phyloP scores from a whole-genome alignment of 805 yeast species.

The Wickerhamiella spandovensis region DNA sequence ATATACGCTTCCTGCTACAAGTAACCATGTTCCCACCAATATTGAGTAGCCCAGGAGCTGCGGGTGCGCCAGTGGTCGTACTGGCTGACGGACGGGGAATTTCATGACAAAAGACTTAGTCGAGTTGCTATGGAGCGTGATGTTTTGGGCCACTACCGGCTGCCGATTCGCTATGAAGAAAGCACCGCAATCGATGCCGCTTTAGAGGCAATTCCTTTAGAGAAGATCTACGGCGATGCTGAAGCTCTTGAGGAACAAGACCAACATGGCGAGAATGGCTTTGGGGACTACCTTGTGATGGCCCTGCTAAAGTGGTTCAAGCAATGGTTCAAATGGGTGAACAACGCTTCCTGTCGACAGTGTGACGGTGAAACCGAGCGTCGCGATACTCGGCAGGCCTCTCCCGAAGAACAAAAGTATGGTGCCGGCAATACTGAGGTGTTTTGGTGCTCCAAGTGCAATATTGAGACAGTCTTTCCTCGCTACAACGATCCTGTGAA shows the following conservation, averaged over 20 bases:
- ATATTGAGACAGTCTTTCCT: constrained; percentile 43
- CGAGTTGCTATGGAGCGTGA: background rate
- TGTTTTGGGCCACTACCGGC: background rate
- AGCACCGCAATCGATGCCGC: constrained; percentile 39
- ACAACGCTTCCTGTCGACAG: constrained; percentile 44
- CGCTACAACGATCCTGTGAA: constrained; percentile 57
- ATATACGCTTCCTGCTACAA: constrained; percentile 7
- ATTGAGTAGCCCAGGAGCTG: constrained; percentile 6
- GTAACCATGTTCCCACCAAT: constrained; percentile 7
- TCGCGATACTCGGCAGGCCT: constrained; percentile 32
- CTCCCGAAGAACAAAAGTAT: constrained; percentile 29
- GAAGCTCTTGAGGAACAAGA: constrained; percentile 28
- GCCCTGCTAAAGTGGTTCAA: constrained; percentile 59
- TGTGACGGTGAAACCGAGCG: constrained; percentile 38
- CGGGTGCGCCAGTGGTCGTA: background rate
- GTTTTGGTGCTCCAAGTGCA: constrained; percentile 47
- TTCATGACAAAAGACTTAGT: background rate
- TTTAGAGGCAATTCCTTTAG: constrained; percentile 50
- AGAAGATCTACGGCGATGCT: constrained; percentile 43
- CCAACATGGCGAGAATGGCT: constrained; percentile 26
- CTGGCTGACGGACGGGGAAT: constrained; percentile 1
- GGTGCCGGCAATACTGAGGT: constrained; percentile 53
- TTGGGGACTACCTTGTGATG: constrained; percentile 44
- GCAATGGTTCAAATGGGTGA: constrained; percentile 74
- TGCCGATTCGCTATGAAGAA: constrained; percentile 28